Evolutionary conservation across 306 rosid species (phyloP), one percentile per base, ranked within the genome.

Genomic region (Echinosophora koreensis): DNA sequence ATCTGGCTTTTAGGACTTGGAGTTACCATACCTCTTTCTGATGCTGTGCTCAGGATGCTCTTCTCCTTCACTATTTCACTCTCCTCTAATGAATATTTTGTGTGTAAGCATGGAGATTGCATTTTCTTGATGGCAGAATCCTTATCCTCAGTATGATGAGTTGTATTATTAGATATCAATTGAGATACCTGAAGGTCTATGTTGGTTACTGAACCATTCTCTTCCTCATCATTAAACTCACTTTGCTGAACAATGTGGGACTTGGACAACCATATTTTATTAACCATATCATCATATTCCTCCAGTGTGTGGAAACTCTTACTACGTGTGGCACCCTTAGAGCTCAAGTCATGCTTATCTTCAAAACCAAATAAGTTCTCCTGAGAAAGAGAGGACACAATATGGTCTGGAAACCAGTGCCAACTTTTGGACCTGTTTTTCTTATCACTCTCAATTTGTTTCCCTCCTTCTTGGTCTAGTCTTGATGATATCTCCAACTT

Each of bases 251-350:
- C 63, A 28, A 13, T 16, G 10, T 49, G 50, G 12, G 74, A 58
- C 41, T 76, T 47, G 16, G 44, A 75, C 12, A 56, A 49, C 79
- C 78, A 39, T 67, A 77, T 52, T 37, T 27, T 79, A 0, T 66
- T 44, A 6, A 82, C 71, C 69, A 84, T 63, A 17, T 76, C 83
- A 73, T 82, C 88, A 56, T 80, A 82, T 73, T 87, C 90, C 55
- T 84, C 87, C 56, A 84, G 80, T n/a, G 90, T 84, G 73, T 87
- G 90, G 66, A 84, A 82, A 59, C 87, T 84, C 55, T 78, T 84
- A 60, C 66, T 73, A 38, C 85, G 55, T 16, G 27, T 37, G 12
- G 9, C 79, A 82, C 50, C 78, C 76, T 77, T 76, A 10, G 47
- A 80, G 27, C 69, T 63, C 37, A 35, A 60, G 10, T 80, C 66